phyloP scores from a whole-genome alignment of 495 filamentous ascomycete species.

The Xylaria cubensis region DNA sequence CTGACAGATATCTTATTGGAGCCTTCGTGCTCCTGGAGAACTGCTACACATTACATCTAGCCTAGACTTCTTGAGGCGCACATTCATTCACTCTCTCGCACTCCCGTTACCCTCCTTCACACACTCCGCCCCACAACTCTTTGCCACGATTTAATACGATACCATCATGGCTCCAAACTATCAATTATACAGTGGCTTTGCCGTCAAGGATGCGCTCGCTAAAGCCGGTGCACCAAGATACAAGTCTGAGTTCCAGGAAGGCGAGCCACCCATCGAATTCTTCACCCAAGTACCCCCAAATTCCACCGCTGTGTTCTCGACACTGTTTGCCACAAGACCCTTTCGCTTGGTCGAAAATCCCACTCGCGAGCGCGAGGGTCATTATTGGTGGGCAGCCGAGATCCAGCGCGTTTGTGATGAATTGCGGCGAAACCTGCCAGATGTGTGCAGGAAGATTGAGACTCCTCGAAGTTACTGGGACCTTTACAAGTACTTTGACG shows the following conservation, averaged over 20 bases:
- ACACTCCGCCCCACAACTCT: not conserved
- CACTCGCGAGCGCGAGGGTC: constrained; percentile 31
- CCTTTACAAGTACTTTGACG: constrained; percentile 61
- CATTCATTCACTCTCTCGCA: not conserved
- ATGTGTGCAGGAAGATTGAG: constrained; percentile 40
- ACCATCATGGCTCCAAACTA: constrained; percentile 26
- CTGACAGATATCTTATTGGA: not conserved
- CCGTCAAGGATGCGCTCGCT: constrained; percentile 25
- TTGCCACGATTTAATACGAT: not conserved
- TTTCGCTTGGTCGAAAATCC: constrained; percentile 38
- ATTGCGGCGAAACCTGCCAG: constrained; percentile 42
- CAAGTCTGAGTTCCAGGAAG: not conserved
- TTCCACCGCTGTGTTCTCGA: constrained; percentile 46
- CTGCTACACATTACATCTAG: not conserved
- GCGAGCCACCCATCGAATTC: constrained; percentile 32
- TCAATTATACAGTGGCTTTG: constrained; percentile 14
- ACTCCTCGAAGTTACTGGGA: constrained; percentile 36
- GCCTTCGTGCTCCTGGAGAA: not conserved
- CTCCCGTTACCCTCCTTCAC: not conserved
- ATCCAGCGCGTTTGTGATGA: constrained; percentile 39
- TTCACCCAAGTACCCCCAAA: constrained; percentile 39
- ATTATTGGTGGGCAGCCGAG: constrained; percentile 33
- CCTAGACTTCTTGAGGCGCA: not conserved
- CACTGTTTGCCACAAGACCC: constrained; percentile 30
- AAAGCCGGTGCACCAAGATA: constrained; percentile 16